Conservation (phyloP, 805 yeast genomes). For the Cyberlindnera americana region DNA sequence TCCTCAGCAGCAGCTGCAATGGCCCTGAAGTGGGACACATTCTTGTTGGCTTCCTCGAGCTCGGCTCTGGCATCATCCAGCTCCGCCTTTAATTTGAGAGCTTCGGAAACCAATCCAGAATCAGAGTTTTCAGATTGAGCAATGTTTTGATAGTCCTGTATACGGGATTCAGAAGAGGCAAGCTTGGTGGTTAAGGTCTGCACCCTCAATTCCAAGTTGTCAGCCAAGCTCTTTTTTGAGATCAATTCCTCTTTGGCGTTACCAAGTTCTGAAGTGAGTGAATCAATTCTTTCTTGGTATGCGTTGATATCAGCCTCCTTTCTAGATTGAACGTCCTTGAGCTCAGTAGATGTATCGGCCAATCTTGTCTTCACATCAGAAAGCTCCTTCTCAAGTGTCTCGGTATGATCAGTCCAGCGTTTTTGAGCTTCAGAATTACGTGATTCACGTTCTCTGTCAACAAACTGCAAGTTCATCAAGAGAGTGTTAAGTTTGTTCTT, state of each 20-base stretch:
- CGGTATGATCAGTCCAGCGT: constrained; percentile 46
- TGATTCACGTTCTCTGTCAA: constrained; percentile 58
- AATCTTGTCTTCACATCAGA: constrained; percentile 43
- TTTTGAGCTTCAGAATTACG: constrained; percentile 46
- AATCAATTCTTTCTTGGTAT: constrained; percentile 58
- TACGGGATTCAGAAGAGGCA: constrained; percentile 28
- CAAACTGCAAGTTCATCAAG: constrained; percentile 55
- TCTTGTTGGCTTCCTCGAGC: constrained; percentile 53
- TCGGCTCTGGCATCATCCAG: constrained; percentile 49
- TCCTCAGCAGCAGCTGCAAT: constrained; percentile 66
- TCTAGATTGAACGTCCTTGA: constrained; percentile 46
- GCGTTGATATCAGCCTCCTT: constrained; percentile 56
- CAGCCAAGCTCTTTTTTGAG: constrained; percentile 38
- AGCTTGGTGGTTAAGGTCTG: constrained; percentile 31
- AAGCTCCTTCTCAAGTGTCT: constrained; percentile 45
- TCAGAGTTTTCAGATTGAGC: constrained; percentile 26
- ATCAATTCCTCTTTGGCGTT: constrained; percentile 39
- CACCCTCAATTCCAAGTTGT: constrained; percentile 37
- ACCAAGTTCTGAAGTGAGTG: constrained; percentile 43
- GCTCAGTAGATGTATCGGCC: constrained; percentile 46
- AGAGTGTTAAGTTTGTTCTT: constrained; percentile 53
- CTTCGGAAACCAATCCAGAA: constrained; percentile 28
- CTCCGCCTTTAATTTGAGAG: constrained; percentile 34
- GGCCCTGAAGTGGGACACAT: constrained; percentile 55
- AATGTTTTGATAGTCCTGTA: constrained; percentile 29